These are phyloP conservation scores for Collybia nuda DNA, from an alignment of 768 basidiomycete species.

Conservation along the genomic window DNA sequence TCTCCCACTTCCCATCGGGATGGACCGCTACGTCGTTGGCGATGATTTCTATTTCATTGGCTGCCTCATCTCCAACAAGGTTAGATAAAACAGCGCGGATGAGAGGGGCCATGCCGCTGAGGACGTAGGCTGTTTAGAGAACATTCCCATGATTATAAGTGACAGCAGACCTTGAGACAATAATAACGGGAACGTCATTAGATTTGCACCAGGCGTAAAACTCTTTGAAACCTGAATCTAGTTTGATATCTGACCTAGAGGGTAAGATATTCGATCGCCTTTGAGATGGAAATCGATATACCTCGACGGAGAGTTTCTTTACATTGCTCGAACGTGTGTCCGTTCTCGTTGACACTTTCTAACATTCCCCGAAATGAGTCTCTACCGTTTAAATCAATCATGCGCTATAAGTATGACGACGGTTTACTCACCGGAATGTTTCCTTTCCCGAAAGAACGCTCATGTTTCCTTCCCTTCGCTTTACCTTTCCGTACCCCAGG, in stretches of 20 bases:
- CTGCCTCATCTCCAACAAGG: slow-evolving; percentile 71
- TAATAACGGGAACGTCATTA: slow-evolving; percentile 82
- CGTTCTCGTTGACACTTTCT: slow-evolving; percentile 69
- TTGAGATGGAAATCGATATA: slow-evolving; percentile 26
- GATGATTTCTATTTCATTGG: slow-evolving; percentile 83
- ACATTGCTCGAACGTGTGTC: slow-evolving; percentile 85
- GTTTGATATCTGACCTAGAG: slow-evolving; percentile 64
- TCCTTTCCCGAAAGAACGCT: slow-evolving; percentile 64
- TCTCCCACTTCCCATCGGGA: slow-evolving; percentile 71
- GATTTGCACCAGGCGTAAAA: slow-evolving; percentile 86
- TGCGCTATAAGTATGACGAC: not conserved
- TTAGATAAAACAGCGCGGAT: slow-evolving; percentile 90
- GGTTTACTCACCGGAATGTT: slow-evolving; percentile 63
- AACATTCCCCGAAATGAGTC: slow-evolving; percentile 91
- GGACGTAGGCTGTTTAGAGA: not conserved
- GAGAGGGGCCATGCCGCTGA: slow-evolving; percentile 89
- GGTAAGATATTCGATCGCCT: slow-evolving; percentile 5
- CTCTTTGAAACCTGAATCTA: slow-evolving; percentile 86
- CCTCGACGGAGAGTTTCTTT: slow-evolving; percentile 72
- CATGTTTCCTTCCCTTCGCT: slow-evolving; percentile 72
- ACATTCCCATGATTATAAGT: not conserved
- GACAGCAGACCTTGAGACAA: slow-evolving; percentile 77
- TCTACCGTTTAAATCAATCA: slow-evolving; percentile 33
- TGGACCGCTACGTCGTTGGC: slow-evolving; percentile 83
- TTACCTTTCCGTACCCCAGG: slow-evolving; percentile 79